Conservation (phyloP, 2,329 filamentous ascomycete genomes). For the Sporothrix euskadiensis region DNA sequence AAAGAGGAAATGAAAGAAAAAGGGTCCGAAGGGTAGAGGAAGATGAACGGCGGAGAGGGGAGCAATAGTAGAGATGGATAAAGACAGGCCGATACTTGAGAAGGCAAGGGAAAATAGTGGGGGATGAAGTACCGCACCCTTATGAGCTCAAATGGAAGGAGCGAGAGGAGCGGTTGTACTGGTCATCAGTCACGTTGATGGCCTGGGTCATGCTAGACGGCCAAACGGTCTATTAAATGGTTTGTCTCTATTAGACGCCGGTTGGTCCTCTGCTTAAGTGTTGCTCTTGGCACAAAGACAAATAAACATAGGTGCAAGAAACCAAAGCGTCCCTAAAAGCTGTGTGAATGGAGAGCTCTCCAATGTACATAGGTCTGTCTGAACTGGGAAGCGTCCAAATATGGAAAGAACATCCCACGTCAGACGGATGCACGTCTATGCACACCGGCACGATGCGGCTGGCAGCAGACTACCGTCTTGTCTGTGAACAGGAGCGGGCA, state of each 20-base stretch:
- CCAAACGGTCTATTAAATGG: neutral
- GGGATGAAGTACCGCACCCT: neutral
- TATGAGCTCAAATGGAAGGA: neutral
- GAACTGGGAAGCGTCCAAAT: neutral
- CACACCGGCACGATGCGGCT: constrained; percentile 8
- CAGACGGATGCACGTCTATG: neutral
- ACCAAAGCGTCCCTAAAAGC: neutral
- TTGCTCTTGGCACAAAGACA: neutral
- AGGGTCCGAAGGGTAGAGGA: neutral
- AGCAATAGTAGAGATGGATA: constrained; percentile 1
- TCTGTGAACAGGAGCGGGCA: neutral
- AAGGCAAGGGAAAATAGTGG: neutral
- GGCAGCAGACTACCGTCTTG: neutral
- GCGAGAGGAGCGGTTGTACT: constrained; percentile 7
- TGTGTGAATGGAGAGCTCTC: neutral
- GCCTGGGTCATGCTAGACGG: neutral
- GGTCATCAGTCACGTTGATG: neutral
- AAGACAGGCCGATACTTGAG: neutral
- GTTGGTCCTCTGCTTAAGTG: neutral
- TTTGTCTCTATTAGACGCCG: neutral
- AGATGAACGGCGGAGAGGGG: neutral
- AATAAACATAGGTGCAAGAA: neutral
- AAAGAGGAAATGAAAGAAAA: neutral
- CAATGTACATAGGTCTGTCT: neutral
- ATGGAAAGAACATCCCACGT: neutral